A percentile compares a stretch with the other conserved stretches of the same genome.
phyloP scores from a whole-genome alignment of 352 stramenopile species.

The Pilasporangium apinafurcum region DNA sequence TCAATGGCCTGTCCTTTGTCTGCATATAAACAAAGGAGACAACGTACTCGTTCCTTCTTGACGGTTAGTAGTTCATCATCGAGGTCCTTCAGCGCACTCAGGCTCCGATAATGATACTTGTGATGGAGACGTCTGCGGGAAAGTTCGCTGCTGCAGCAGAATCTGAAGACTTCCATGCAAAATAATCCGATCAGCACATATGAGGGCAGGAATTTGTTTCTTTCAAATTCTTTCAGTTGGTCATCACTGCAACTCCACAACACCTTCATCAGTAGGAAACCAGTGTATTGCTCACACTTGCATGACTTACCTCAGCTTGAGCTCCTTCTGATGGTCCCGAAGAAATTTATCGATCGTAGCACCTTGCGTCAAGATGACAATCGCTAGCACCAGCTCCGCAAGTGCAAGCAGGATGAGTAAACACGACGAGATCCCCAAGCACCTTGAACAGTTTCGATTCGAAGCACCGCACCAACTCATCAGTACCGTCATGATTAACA shows the following conservation, averaged over 20 bases:
- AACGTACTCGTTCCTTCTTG: constrained; percentile 58
- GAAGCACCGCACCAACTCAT: constrained; percentile 65
- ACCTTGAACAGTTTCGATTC: constrained; percentile 31
- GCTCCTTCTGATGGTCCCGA: constrained; percentile 50
- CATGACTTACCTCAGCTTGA: constrained; percentile 48
- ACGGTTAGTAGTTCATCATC: constrained; percentile 64
- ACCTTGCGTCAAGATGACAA: constrained; percentile 77
- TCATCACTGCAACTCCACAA: constrained; percentile 15
- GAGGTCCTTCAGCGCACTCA: constrained; percentile 51
- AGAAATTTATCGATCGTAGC: constrained; percentile 59
- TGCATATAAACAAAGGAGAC: background rate
- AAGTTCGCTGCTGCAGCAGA: constrained; percentile 62
- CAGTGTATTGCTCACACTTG: background rate
- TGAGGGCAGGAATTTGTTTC: constrained; percentile 67
- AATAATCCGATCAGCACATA: constrained; percentile 64
- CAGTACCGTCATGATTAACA: constrained; percentile 43
- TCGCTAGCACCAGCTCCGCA: constrained; percentile 55
- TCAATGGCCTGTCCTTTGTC: background rate
- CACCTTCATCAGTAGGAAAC: background rate
- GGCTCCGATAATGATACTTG: constrained; percentile 56
- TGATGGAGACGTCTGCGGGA: constrained; percentile 38
- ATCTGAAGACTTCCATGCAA: constrained; percentile 70
- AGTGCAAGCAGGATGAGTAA: constrained; percentile 57
- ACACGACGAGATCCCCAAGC: constrained; percentile 48
- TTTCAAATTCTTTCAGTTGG: constrained; percentile 46